phyloP scores from a whole-genome alignment of 169 alveolate genomes.

The Besnoitia besnoiti region DNA sequence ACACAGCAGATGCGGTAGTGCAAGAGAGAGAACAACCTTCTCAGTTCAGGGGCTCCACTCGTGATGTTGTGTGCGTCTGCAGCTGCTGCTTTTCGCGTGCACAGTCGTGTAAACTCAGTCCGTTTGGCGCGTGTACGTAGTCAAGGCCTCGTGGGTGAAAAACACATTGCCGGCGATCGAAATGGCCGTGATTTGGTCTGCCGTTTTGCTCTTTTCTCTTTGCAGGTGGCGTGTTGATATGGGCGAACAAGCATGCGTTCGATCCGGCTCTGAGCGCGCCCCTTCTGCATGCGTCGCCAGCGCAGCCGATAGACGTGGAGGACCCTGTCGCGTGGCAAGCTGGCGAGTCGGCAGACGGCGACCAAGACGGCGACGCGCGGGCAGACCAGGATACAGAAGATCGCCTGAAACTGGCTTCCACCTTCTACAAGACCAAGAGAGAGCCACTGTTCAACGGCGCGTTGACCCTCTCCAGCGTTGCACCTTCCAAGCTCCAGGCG shows the following conservation, averaged over 20 bases:
- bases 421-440: background rate
- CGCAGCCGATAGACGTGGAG: constrained; percentile 20
- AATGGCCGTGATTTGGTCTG: background rate
- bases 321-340: background rate
- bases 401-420: background rate
- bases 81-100: no score
- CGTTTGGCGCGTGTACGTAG: background rate
- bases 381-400: background rate
- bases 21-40: no score
- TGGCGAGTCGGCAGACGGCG: background rate
- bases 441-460: constrained; percentile 3
- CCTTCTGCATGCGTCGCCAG: background rate
- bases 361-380: background rate
- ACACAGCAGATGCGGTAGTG: no score
- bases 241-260: constrained; percentile 53
- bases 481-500: constrained; percentile 20
- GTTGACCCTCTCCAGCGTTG: constrained; percentile 30
- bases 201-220: background rate
- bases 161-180: background rate
- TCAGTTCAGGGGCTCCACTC: no score
- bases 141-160: background rate
- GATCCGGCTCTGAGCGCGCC: constrained; percentile 36
- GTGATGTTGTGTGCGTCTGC: no score
- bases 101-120: no score
- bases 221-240: constrained; percentile 41